A percentile compares a stretch with the other conserved stretches of the same genome.
Evolutionary conservation across 2,329 filamentous ascomycete species (phyloP).

Genomic region (Achaetomium macrosporum): DNA sequence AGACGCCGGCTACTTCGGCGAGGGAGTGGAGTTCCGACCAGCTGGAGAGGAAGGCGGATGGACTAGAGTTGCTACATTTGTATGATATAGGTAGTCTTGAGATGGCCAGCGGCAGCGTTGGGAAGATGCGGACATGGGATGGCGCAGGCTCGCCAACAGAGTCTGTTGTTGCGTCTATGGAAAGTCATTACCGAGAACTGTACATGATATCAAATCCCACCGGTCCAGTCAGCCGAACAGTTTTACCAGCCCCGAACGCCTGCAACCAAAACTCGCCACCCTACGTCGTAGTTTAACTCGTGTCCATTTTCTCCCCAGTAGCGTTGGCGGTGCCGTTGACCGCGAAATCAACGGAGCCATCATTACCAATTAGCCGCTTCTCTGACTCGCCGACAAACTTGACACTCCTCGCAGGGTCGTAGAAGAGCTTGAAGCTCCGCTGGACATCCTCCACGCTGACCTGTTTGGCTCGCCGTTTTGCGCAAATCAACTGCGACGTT

Average conservation of each 20-base stretch:
- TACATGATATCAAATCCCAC: slow-evolving; percentile 13
- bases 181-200: slow-evolving; percentile 12
- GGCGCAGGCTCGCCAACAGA: slow-evolving; percentile 1
- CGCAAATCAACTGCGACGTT: slow-evolving; percentile 79
- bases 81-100: slow-evolving; percentile 4
- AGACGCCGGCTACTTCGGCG: slow-evolving; percentile 85
- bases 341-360: slow-evolving; percentile 70
- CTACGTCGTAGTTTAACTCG: slow-evolving; percentile 13
- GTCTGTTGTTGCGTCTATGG: slow-evolving; percentile 10
- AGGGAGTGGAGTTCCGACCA: slow-evolving; percentile 73
- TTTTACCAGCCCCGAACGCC: slow-evolving; percentile 24
- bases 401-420: slow-evolving; percentile 80
- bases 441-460: slow-evolving; percentile 85
- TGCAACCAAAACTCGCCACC: slow-evolving; percentile 4
- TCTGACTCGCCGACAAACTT: slow-evolving; percentile 88
- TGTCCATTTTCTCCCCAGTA: slow-evolving; percentile 28
- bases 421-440: slow-evolving; percentile 89
- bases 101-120: background rate
- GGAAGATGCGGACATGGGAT: background rate
- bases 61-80: slow-evolving; percentile 24
- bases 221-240: slow-evolving; percentile 15
- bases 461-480: slow-evolving; percentile 79
- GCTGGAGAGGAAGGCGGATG: slow-evolving; percentile 45
- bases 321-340: slow-evolving; percentile 36
- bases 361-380: slow-evolving; percentile 85